Percentiles rank a stretch among this genome's conserved stretches.
Conservation (phyloP, 2,329 filamentous ascomycete species). For the Penicillium sp. region DNA sequence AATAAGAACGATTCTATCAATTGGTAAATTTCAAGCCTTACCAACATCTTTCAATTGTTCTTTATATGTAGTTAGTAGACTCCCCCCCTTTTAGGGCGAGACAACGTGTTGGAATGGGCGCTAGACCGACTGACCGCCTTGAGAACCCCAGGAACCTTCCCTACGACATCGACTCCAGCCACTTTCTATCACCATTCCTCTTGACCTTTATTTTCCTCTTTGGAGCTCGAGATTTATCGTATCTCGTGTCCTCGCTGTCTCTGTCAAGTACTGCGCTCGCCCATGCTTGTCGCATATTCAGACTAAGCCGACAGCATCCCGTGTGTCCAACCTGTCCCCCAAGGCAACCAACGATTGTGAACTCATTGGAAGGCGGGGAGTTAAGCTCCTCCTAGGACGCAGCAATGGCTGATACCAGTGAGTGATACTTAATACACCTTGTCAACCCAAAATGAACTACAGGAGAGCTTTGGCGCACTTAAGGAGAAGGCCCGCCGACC, state of each 20-base stretch:
- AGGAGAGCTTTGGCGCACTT: slow-evolving; percentile 15
- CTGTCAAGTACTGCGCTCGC: slow-evolving; percentile 21
- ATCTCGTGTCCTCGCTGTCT: slow-evolving; percentile 1
- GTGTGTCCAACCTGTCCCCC: slow-evolving; percentile 17
- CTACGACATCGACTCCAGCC: slow-evolving; percentile 26
- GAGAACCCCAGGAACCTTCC: slow-evolving; percentile 13
- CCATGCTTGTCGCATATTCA: slow-evolving; percentile 29
- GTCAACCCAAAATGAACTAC: background rate
- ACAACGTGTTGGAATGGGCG: slow-evolving; percentile 11
- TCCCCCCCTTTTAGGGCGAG: background rate
- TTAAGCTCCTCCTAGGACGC: slow-evolving; percentile 28
- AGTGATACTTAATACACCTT: slow-evolving; percentile 10
- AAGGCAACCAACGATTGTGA: slow-evolving; percentile 21
- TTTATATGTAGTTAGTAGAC: background rate
- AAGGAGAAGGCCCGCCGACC: slow-evolving; percentile 27
- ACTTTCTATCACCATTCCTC: slow-evolving; percentile 17
- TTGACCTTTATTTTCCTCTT: background rate
- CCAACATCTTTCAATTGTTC: background rate
- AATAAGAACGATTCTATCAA: background rate
- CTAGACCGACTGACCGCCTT: slow-evolving; percentile 25
- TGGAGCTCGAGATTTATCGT: slow-evolving; percentile 2
- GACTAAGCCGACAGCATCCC: slow-evolving; percentile 23
- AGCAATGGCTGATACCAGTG: slow-evolving; percentile 36
- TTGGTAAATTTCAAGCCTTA: background rate
- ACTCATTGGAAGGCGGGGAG: slow-evolving; percentile 25